These are phyloP conservation scores for Aspergillus hiratsukae DNA, from an alignment of 2,329 filamentous ascomycete species.

Conservation along the genomic window DNA sequence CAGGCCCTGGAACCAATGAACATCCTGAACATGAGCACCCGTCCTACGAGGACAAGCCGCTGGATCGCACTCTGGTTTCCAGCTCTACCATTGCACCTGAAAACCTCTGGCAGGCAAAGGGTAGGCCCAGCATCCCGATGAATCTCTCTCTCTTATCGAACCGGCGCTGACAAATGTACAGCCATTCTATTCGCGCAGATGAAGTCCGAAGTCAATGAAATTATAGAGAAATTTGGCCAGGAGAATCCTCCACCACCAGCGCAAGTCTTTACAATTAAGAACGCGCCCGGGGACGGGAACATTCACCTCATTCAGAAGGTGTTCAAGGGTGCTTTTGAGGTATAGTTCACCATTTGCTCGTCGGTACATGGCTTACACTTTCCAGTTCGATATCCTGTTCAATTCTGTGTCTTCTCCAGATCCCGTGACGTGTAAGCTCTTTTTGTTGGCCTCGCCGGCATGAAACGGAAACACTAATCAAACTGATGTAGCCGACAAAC, in stretches of 20 bases:
- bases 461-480: background rate
- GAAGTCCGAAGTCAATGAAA: constrained; percentile 60
- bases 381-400: constrained; percentile 81
- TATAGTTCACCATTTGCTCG: constrained; percentile 16
- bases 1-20: constrained; percentile 60
- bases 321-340: constrained; percentile 79
- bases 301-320: constrained; percentile 86
- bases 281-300: constrained; percentile 62
- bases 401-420: constrained; percentile 66
- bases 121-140: constrained; percentile 35
- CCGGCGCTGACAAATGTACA: constrained; percentile 17
- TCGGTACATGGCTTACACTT: constrained; percentile 8
- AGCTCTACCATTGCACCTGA: constrained; percentile 65
- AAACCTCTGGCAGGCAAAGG: constrained; percentile 77
- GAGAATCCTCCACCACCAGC: constrained; percentile 74
- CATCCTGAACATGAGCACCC: constrained; percentile 57
- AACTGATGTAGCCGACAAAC: constrained; percentile 48
- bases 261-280: constrained; percentile 74
- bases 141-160: background rate
- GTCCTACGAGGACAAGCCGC: constrained; percentile 62
- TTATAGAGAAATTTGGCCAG: constrained; percentile 55
- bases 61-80: constrained; percentile 71
- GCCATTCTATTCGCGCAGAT: constrained; percentile 58
- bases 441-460: background rate
- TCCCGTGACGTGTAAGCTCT: constrained; percentile 47